Evolutionary conservation across 1,139 yeast species (phyloP), one percentile per base, ranked within the genome.

Genomic region (Hemisphaericaspora subhashii): DNA sequence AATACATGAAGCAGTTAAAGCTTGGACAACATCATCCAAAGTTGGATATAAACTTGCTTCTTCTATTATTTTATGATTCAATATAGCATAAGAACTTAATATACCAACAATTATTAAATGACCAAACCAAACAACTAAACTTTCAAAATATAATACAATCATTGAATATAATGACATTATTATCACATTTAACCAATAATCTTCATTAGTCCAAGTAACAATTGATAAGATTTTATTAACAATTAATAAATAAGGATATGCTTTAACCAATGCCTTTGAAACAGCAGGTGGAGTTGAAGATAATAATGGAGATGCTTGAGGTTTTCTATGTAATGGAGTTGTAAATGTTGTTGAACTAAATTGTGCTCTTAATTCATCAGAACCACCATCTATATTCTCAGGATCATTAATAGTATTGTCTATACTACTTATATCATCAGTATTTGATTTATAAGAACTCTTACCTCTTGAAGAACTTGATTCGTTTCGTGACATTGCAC

Each of bases 131-230:
- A 79, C 77, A 32, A 87, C 76, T 42, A 89, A 64, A 18, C 69
- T 63, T 54, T 88, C 94, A 56, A 86, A 85, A 60, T 90, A 87
- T 22, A 86, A 64, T 21, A 87, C 87, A 9, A 75, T 56, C 8
- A 85, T 66, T 1, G 81, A 66, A 60, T 78, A 83, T 12, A 72
- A 50, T 16, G 81, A 67, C 22, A 86, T 77, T 31, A 85, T 54
- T 24, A 87, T 69, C 20, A 86, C 66, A 50, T 89, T 82, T 44
- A 83, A 66, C 88, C 94, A 88, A 34, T 77, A 72, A 59, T 88
- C 95, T 31, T 85, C 90, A 44, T 83, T 83, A 2, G 97, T 87
- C 98, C 98, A 92, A 0, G 98, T 90, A 22, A 86, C 62, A 23
- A 90, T 72, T 26, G 89, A 79, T 39, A 89, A 67, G 6, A 77